phyloP scores from a whole-genome alignment of 345 rosid species.

The Murraya koenigii region DNA sequence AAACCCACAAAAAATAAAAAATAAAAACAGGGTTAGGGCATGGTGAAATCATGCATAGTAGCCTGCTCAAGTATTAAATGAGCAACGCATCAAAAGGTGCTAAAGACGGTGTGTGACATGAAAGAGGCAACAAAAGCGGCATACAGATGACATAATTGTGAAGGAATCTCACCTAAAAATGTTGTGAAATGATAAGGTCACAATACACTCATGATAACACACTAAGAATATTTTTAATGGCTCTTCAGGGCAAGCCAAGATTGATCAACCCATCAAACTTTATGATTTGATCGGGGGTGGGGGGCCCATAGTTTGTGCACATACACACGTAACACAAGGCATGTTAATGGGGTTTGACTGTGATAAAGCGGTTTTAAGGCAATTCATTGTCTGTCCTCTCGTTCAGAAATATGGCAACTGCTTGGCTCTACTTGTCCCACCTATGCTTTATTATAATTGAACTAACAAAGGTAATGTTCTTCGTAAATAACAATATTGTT shows the following conservation, averaged over 20 bases:
- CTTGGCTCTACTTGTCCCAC: conserved; percentile 3
- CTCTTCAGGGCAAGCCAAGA: neutral
- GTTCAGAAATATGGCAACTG: neutral
- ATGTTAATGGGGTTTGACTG: neutral
- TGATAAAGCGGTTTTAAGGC: neutral
- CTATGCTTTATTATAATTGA: neutral
- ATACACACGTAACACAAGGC: neutral
- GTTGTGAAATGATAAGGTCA: neutral
- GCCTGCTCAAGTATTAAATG: neutral
- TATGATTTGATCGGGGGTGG: neutral
- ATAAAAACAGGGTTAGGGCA: neutral
- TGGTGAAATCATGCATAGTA: neutral
- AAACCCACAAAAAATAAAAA: too few relatives aligned
- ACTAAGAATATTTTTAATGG: neutral
- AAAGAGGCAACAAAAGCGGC: neutral
- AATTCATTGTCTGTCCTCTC: neutral
- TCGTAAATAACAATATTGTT: neutral
- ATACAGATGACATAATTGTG: neutral
- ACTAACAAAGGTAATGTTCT: neutral
- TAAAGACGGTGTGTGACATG: neutral
- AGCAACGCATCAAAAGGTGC: neutral
- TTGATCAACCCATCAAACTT: neutral
- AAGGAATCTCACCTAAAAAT: conserved; percentile 6
- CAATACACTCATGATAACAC: neutral
- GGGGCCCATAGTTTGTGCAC: neutral